phyloP scores from a whole-genome alignment of 257 asterid genomes.

The Fraxinus anomala region DNA sequence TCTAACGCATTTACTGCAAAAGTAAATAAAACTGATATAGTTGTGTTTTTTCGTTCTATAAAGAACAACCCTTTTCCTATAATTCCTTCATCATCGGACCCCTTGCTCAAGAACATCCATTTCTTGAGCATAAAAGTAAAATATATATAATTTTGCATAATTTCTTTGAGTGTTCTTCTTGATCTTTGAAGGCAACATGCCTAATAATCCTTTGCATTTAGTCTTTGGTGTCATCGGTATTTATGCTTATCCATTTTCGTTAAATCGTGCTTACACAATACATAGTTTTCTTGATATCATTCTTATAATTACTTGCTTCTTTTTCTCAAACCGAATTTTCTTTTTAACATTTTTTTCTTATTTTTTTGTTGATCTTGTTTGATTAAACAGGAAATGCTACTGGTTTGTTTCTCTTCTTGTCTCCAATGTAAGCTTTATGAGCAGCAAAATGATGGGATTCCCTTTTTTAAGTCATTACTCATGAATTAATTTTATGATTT shows the following conservation, averaged over 20 bases:
- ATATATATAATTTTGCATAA: neutral
- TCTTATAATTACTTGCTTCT: too few species aligned
- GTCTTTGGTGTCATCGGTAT: constrained; percentile 60
- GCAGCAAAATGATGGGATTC: too few species aligned
- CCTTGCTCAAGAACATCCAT: neutral
- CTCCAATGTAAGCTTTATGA: constrained; percentile 61
- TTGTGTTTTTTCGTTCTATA: neutral
- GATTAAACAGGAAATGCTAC: constrained; percentile 60
- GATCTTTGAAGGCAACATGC: constrained; percentile 22
- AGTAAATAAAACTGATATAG: neutral
- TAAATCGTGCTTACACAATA: neutral
- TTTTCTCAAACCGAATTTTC: too few species aligned
- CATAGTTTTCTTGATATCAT: neutral
- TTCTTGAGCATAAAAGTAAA: neutral
- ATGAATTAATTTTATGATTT: too few species aligned
- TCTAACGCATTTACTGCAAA: constrained; percentile 28
- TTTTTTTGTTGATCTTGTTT: neutral
- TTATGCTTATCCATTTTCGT: neutral
- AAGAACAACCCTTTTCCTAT: neutral
- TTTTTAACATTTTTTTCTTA: neutral
- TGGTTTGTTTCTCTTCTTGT: constrained; percentile 77
- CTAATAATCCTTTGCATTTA: constrained; percentile 39
- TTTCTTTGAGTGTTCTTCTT: neutral
- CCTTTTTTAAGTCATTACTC: too few species aligned
- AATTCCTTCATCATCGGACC: neutral